Percentiles rank a stretch among this genome's conserved stretches.
Evolutionary conservation across 73 alveolate genomes (phyloP).

Genomic region (Paramecium pentaurelia): DNA sequence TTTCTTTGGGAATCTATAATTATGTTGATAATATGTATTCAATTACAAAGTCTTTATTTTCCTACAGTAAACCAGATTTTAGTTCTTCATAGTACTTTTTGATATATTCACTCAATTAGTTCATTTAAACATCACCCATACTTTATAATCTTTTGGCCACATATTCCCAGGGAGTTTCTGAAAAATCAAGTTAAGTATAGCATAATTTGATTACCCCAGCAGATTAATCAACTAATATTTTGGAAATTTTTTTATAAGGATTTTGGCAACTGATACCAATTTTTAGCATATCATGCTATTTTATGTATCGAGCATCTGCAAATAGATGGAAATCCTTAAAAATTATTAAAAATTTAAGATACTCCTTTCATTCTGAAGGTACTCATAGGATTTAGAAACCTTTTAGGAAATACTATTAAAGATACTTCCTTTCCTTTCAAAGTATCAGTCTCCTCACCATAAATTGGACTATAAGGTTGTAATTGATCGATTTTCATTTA

Average conservation of each 20-base stretch:
- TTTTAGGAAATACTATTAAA: not conserved
- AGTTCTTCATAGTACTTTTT: not conserved
- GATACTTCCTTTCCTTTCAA: not conserved
- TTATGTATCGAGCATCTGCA: not conserved
- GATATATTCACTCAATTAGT: not conserved
- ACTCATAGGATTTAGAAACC: not conserved
- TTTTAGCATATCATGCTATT: not conserved
- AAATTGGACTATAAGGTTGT: not conserved
- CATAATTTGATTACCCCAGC: not conserved
- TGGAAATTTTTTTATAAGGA: conserved; percentile 23
- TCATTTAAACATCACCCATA: not conserved
- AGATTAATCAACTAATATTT: not conserved
- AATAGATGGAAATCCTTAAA: conserved; percentile 40
- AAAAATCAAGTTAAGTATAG: not conserved
- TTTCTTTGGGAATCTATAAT: not conserved
- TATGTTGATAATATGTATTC: not conserved
- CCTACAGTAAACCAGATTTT: not conserved
- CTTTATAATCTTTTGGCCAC: conserved; percentile 5
- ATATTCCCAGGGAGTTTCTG: conserved; percentile 32
- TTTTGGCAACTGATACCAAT: conserved; percentile 33
- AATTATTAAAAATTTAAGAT: not conserved
- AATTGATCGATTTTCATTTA: not conserved
- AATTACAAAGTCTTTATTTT: not conserved
- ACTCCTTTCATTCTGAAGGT: conserved; percentile 42
- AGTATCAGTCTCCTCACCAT: not conserved